A percentile compares a stretch with the other conserved stretches of the same genome.
Conservation (phyloP, 2,329 filamentous ascomycete genomes). For the Fusarium sp. region DNA sequence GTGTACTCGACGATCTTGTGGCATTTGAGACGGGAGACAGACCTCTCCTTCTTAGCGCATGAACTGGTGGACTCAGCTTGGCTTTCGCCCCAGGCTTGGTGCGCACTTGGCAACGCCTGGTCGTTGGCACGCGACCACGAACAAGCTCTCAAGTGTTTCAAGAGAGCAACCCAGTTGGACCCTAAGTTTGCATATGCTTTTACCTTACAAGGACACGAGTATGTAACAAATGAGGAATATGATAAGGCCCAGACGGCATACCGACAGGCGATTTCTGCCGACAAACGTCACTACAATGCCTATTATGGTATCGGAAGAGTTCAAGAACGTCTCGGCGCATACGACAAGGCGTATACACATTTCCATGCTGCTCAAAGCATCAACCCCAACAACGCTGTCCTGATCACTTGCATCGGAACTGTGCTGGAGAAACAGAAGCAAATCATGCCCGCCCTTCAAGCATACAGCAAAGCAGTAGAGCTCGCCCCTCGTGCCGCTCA, state of each 20-base stretch:
- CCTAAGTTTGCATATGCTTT: constrained; percentile 94
- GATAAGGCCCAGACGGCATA: constrained; percentile 93
- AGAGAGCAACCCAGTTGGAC: constrained; percentile 89
- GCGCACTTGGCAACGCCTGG: constrained; percentile 93
- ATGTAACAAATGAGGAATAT: constrained; percentile 95
- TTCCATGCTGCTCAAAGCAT: constrained; percentile 89
- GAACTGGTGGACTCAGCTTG: constrained; percentile 89
- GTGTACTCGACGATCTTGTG: constrained; percentile 99
- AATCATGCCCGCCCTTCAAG: constrained; percentile 78
- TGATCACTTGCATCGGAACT: constrained; percentile 91
- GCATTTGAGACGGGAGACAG: constrained; percentile 93
- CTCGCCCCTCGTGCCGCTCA: constrained; percentile 84
- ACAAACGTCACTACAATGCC: constrained; percentile 95
- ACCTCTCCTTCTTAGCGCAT: constrained; percentile 91
- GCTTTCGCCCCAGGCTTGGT: constrained; percentile 95
- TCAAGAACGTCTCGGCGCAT: constrained; percentile 90
- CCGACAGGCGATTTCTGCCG: constrained; percentile 84
- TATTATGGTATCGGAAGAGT: constrained; percentile 91
- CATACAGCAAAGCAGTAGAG: constrained; percentile 85
- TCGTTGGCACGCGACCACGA: constrained; percentile 93
- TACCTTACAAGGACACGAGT: constrained; percentile 94
- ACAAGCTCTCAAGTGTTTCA: constrained; percentile 93
- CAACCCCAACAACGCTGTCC: constrained; percentile 92
- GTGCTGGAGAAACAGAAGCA: constrained; percentile 92
- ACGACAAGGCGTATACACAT: constrained; percentile 90